Percentiles rank a stretch among this genome's conserved stretches.
Evolutionary conservation across 2,329 filamentous ascomycete genomes (phyloP).

Genomic region (Aureobasidium namibiae): DNA sequence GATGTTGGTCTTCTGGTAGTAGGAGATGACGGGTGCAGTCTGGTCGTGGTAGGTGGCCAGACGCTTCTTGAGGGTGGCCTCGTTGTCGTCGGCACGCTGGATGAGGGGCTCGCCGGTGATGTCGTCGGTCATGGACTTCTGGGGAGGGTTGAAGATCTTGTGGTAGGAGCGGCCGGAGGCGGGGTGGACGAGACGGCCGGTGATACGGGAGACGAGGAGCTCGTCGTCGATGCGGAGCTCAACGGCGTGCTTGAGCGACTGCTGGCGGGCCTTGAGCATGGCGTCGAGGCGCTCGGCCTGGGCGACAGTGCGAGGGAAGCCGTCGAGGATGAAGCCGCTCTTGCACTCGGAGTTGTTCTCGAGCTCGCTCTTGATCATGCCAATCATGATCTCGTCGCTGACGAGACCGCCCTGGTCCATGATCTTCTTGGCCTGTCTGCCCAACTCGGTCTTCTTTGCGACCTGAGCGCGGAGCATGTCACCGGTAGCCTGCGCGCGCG

Average conservation of each 20-base stretch:
- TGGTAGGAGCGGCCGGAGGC: conserved; percentile 96
- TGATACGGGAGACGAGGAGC: conserved; percentile 91
- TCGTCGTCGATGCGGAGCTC: conserved; percentile 96
- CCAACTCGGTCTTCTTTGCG: conserved; percentile 90
- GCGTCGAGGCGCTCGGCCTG: conserved; percentile 91
- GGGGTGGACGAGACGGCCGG: conserved; percentile 89
- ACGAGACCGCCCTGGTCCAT: conserved; percentile 98
- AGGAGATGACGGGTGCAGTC: conserved; percentile 83
- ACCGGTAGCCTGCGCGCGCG: conserved; percentile 67
- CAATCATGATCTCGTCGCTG: conserved; percentile 97
- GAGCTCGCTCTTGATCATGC: conserved; percentile 98
- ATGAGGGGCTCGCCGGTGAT: conserved; percentile 93
- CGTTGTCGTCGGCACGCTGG: conserved; percentile 95
- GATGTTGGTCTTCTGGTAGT: conserved; percentile 97
- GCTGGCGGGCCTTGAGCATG: conserved; percentile 72
- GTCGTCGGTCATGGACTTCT: conserved; percentile 89
- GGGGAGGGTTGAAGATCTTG: conserved; percentile 97
- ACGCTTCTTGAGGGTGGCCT: conserved; percentile 90
- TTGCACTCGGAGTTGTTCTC: conserved; percentile 91
- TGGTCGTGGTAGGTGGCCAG: conserved; percentile 88
- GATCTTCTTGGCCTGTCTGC: conserved; percentile 98
- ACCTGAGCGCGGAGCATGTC: conserved; percentile 99
- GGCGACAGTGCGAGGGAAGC: conserved; percentile 92
- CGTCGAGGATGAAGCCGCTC: conserved; percentile 97
- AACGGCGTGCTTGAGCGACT: conserved; percentile 87